Percentiles rank a stretch among this genome's conserved stretches.
Conservation (phyloP, 306 rosid genomes). For the Begonia fuchsioides region DNA sequence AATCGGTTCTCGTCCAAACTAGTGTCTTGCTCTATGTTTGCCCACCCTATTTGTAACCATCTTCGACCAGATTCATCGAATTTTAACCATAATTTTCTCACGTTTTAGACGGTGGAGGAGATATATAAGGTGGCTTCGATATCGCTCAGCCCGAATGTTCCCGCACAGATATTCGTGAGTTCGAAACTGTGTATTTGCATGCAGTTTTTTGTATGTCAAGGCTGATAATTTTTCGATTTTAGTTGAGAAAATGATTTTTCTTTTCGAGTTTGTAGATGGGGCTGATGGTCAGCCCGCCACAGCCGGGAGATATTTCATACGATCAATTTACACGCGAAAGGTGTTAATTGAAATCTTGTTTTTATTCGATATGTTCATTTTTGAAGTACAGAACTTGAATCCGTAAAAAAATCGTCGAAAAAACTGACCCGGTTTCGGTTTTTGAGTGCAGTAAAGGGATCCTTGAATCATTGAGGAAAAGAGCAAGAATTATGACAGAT, state of each 20-base stretch:
- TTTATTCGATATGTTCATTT: no score
- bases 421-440: slow-evolving; percentile 12
- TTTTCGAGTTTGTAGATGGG: slow-evolving; percentile 79
- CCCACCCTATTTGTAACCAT: no score
- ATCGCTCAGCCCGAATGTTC: slow-evolving; percentile 95
- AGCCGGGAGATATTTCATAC: slow-evolving; percentile 91
- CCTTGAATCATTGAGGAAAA: slow-evolving; percentile 79
- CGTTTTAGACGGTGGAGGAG: slow-evolving; percentile 90
- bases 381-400: no score
- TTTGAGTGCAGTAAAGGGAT: slow-evolving; percentile 63
- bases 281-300: slow-evolving; percentile 80
- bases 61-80: no score
- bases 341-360: slow-evolving; percentile 33
- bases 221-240: background rate
- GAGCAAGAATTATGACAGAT: slow-evolving; percentile 94
- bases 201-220: slow-evolving; percentile 2
- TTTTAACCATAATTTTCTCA: background rate
- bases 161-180: slow-evolving; percentile 98
- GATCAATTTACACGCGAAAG: slow-evolving; percentile 77
- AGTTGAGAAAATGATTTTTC: slow-evolving; percentile 8
- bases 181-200: slow-evolving; percentile 1
- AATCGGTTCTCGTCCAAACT: no score
- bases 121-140: slow-evolving; percentile 81
- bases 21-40: no score
- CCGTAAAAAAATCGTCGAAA: background rate